phyloP scores from a whole-genome alignment of 768 basidiomycete species.

The Tulasnella sp. region DNA sequence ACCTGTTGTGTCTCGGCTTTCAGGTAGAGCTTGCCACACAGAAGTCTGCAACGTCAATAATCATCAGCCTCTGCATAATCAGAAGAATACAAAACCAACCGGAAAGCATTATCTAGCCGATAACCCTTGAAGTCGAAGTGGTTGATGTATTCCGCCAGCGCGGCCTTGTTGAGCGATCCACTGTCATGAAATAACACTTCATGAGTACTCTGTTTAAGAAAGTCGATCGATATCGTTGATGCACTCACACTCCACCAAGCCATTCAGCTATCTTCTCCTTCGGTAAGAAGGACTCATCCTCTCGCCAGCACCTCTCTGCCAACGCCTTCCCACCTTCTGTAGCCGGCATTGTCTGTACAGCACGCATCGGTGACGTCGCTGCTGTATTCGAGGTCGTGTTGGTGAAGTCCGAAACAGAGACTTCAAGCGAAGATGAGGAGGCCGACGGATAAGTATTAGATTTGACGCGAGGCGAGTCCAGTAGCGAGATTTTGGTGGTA shows the following conservation, averaged over 20 bases:
- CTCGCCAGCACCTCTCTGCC: slow-evolving; percentile 70
- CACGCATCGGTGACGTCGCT: not conserved
- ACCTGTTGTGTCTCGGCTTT: slow-evolving; percentile 98
- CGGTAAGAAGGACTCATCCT: slow-evolving; percentile 72
- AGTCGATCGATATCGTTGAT: not conserved
- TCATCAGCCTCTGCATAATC: not conserved
- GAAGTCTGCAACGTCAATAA: slow-evolving; percentile 38
- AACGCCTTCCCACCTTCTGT: slow-evolving; percentile 46
- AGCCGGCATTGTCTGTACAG: not conserved
- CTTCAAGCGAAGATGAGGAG: not conserved
- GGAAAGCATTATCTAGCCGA: slow-evolving; percentile 79
- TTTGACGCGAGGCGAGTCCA: not conserved
- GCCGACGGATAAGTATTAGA: not conserved
- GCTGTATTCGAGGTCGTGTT: not conserved
- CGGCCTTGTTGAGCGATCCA: slow-evolving; percentile 59
- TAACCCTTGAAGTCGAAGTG: slow-evolving; percentile 79
- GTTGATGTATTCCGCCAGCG: slow-evolving; percentile 71
- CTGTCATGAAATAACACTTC: slow-evolving; percentile 32
- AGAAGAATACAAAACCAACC: slow-evolving; percentile 34
- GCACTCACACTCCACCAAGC: slow-evolving; percentile 80
- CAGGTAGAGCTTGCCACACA: slow-evolving; percentile 86
- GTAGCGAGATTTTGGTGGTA: not conserved
- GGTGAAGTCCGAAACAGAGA: slow-evolving; percentile 1
- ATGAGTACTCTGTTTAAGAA: not conserved
- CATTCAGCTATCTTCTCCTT: slow-evolving; percentile 95